Base-by-base conservation (phyloP, 495 filamentous ascomycete species). In the Cercophora samala region DNA sequence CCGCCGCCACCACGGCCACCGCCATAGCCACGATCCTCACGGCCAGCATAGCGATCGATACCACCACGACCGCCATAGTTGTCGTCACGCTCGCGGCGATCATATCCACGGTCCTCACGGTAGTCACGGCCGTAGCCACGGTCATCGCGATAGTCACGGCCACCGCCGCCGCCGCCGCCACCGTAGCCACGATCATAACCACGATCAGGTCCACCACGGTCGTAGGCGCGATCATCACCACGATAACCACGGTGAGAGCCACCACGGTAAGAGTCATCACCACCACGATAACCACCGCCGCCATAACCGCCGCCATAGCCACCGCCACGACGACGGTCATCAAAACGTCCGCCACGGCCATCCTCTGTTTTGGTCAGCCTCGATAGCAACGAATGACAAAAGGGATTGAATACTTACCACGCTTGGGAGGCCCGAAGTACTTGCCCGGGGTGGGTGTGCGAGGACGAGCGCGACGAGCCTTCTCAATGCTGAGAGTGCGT, bases 361-460 rank as follows among this genome's bases (percentile, higher is more conserved):
- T 73, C 72, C 70, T 79, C 66, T 78, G 73, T 67, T 55, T 63
- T 60, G 9, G 59, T 61, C 17, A 65, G 62, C n/a, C n/a, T n/a
- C 6, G 3, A 5, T 1, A 13, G 18, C 22, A 55, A 56, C 32
- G 25, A 25, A 52, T 37, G 18, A 67, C 15, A 42, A 24, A 58
- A 67, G 58, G 46, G 11, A 22, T 18, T 24, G 21, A 55, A 69
- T 62, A 75, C 89, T 84, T 81, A 97, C 95, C 95, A 83, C 96
- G 85, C 89, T 99, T 98, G 65, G 96, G 95, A 61, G 96, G 96
- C 62, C 95, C 95, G 76, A 96, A 97, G 87, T 99, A 99, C 80
- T 98, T 97, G 80, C 95, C 95, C 46, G 95, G 95, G 66, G 95
- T 99, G 15, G 95, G 95, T 56, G 93, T 98, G 74, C 95, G 91